phyloP scores from a whole-genome alignment of 805 yeast species.

The Teunomyces pallodes region DNA sequence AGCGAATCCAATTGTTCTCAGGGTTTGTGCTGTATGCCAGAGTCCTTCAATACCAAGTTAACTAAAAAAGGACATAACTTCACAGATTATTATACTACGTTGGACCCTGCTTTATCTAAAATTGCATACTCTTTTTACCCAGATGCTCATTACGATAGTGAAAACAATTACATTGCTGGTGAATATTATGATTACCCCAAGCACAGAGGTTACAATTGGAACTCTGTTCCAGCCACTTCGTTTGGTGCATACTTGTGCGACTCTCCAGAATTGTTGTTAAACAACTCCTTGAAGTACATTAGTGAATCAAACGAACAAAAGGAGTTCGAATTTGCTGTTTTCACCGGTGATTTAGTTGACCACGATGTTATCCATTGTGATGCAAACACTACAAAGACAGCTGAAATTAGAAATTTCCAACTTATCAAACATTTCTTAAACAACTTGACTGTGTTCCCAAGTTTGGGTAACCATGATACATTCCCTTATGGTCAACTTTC shows the following conservation, averaged over 20 bases:
- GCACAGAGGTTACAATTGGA: slow-evolving; percentile 26
- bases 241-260: slow-evolving; percentile 67
- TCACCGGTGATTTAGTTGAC: slow-evolving; percentile 75
- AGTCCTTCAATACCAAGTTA: slow-evolving; percentile 36
- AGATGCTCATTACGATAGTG: slow-evolving; percentile 27
- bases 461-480: slow-evolving; percentile 70
- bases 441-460: slow-evolving; percentile 57
- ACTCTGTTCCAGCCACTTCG: slow-evolving; percentile 53
- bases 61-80: slow-evolving; percentile 24
- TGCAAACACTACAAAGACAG: slow-evolving; percentile 63
- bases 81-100: slow-evolving; percentile 24
- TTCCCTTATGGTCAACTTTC: slow-evolving; percentile 73
- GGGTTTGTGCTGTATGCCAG: slow-evolving; percentile 61
- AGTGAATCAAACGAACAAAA: slow-evolving; percentile 31
- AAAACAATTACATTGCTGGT: slow-evolving; percentile 27
- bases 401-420: slow-evolving; percentile 67
- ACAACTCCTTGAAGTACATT: slow-evolving; percentile 51
- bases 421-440: slow-evolving; percentile 53
- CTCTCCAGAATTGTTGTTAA: slow-evolving; percentile 60
- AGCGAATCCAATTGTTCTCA: slow-evolving; percentile 57
- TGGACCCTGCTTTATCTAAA: slow-evolving; percentile 11
- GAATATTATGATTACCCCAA: slow-evolving; percentile 31
- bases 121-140: slow-evolving; percentile 27
- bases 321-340: slow-evolving; percentile 57
- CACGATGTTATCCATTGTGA: slow-evolving; percentile 55